Percentiles rank a stretch among this genome's conserved stretches.
phyloP scores from a whole-genome alignment of 176 grass and related monocot species.

The Oryza coarctata region DNA sequence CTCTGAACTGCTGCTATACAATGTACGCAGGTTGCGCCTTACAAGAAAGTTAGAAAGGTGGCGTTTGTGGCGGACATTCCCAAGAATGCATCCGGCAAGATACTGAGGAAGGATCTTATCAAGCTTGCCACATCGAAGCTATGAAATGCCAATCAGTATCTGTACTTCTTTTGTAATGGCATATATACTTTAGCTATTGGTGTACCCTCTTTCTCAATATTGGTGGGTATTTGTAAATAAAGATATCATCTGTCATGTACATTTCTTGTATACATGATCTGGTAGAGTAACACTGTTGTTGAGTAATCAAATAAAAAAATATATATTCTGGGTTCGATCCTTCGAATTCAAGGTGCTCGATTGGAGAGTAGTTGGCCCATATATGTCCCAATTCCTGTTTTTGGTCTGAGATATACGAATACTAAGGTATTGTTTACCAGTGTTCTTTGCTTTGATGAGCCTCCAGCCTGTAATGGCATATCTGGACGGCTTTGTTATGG shows the following conservation, averaged over 20 bases:
- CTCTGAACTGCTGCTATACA: not conserved
- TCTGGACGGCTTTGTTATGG: not conserved
- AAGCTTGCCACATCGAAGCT: conserved; percentile 86
- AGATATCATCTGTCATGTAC: not conserved
- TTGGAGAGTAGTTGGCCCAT: no score
- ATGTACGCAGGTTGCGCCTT: conserved; percentile 72
- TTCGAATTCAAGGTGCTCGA: not conserved
- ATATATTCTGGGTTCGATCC: not conserved
- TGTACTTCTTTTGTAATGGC: not conserved
- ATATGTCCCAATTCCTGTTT: not conserved
- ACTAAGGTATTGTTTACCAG: no score
- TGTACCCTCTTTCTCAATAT: not conserved
- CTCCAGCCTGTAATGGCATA: not conserved
- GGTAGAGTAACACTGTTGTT: not conserved
- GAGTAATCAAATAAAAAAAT: not conserved
- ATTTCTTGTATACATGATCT: not conserved
- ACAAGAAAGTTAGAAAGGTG: conserved; percentile 87
- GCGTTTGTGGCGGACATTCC: conserved; percentile 71
- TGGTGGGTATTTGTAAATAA: not conserved
- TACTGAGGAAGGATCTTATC: conserved; percentile 92
- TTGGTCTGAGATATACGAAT: no score
- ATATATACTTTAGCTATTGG: not conserved
- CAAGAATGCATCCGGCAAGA: conserved; percentile 95
- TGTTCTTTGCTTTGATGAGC: not conserved
- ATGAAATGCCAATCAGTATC: conserved; percentile 18